These are phyloP conservation scores for Trichoderma gracile DNA, from an alignment of 2,329 filamentous ascomycete genomes.

Conservation along the genomic window DNA sequence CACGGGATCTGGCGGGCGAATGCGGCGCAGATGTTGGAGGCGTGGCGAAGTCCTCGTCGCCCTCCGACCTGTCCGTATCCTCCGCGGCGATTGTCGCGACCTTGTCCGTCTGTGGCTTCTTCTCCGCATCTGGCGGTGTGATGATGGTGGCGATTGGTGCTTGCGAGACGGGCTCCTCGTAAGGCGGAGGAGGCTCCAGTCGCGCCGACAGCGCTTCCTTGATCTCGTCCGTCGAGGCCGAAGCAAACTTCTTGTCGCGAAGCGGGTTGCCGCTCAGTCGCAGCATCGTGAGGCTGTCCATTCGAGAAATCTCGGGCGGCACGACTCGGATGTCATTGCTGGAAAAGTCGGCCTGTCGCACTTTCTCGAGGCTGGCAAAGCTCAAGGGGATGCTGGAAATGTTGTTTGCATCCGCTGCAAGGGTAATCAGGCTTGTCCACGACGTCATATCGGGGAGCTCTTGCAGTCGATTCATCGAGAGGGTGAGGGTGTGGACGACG, in stretches of 20 bases:
- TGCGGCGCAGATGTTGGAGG: slow-evolving; percentile 56
- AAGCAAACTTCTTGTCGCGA: slow-evolving; percentile 81
- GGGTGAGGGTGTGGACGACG: slow-evolving; percentile 68
- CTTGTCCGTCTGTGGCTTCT: slow-evolving; percentile 22
- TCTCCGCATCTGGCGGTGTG: slow-evolving; percentile 37
- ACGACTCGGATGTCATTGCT: slow-evolving; percentile 79
- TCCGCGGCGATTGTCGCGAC: slow-evolving; percentile 32
- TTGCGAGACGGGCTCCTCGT: slow-evolving; percentile 37
- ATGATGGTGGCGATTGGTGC: slow-evolving; percentile 30
- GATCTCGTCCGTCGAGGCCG: slow-evolving; percentile 76
- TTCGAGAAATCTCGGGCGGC: slow-evolving; percentile 73
- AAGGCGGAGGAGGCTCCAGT: slow-evolving; percentile 58
- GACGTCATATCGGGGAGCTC: slow-evolving; percentile 70
- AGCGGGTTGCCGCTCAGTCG: slow-evolving; percentile 87
- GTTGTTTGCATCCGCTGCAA: slow-evolving; percentile 80
- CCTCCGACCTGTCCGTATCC: slow-evolving; percentile 53
- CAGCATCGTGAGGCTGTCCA: slow-evolving; percentile 75
- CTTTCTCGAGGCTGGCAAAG: slow-evolving; percentile 64
- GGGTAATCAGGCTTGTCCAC: slow-evolving; percentile 71
- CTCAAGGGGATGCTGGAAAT: slow-evolving; percentile 75
- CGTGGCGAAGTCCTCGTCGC: slow-evolving; percentile 57
- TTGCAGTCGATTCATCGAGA: slow-evolving; percentile 80
- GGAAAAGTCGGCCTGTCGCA: slow-evolving; percentile 79
- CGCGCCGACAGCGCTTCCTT: slow-evolving; percentile 71
- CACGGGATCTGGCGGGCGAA: slow-evolving; percentile 51